phyloP scores from a whole-genome alignment of 2,329 filamentous ascomycete genomes.

The Meredithiella fracta region DNA sequence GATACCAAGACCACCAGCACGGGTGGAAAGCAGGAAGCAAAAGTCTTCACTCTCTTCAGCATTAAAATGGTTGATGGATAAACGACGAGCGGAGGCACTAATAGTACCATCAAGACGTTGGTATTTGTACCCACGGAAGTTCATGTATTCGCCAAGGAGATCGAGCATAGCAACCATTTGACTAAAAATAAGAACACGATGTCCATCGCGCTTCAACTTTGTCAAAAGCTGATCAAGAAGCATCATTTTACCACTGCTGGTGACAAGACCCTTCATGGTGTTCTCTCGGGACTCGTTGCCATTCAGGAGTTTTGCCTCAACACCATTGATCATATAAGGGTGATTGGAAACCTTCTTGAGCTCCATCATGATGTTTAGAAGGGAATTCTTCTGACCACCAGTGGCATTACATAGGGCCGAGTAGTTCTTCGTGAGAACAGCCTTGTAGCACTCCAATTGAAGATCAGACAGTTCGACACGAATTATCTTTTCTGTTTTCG shows the following conservation, averaged over 20 bases:
- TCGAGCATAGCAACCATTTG: conserved; percentile 99
- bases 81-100: conserved; percentile 66
- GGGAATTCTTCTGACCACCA: conserved; percentile 80
- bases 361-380: conserved; percentile 99
- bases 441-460: conserved; percentile 96
- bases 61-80: conserved; percentile 97
- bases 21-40: conserved; percentile 85
- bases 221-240: conserved; percentile 85
- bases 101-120: conserved; percentile 94
- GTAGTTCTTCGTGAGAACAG: conserved; percentile 93
- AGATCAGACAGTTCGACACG: conserved; percentile 93
- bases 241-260: conserved; percentile 99
- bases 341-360: conserved; percentile 98
- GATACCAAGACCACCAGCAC: conserved; percentile 93
- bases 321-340: conserved; percentile 91
- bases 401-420: conserved; percentile 80
- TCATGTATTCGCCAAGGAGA: conserved; percentile 85
- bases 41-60: conserved; percentile 93
- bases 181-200: conserved; percentile 94
- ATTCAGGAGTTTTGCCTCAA: conserved; percentile 73
- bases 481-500: conserved; percentile 98
- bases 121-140: conserved; percentile 83
- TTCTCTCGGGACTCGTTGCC: conserved; percentile 75
- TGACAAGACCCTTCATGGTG: conserved; percentile 79
- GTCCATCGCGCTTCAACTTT: conserved; percentile 83